Evolutionary conservation across 805 yeast genomes (phyloP).

Genomic region (Wickerhamiella occidentalis): DNA sequence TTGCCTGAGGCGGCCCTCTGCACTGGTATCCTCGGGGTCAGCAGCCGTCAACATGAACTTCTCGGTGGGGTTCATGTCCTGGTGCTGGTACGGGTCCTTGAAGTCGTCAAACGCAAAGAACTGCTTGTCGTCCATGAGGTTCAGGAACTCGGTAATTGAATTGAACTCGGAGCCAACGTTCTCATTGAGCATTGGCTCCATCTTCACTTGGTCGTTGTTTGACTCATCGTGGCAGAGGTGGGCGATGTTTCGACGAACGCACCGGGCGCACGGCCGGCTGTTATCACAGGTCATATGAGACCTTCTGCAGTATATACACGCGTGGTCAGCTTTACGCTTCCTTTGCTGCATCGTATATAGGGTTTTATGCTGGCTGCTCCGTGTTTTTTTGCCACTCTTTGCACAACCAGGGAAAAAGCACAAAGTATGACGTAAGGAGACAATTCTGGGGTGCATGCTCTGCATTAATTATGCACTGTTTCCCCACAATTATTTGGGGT

Average conservation of each 20-base stretch:
- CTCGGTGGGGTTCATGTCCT: constrained; percentile 65
- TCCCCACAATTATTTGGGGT: constrained; percentile 1
- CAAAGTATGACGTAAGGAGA: not conserved
- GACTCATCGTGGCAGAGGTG: constrained; percentile 77
- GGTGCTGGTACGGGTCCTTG: not conserved
- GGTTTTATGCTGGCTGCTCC: too few species aligned
- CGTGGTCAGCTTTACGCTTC: constrained; percentile 30
- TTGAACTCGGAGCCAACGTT: constrained; percentile 89
- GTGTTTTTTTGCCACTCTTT: not conserved
- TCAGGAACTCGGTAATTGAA: constrained; percentile 74
- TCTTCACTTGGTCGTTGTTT: constrained; percentile 41
- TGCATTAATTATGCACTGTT: not conserved
- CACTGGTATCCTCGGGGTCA: constrained; percentile 88
- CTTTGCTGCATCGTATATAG: constrained; percentile 2
- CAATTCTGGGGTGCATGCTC: constrained; percentile 7
- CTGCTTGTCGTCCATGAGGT: constrained; percentile 61
- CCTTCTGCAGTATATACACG: constrained; percentile 85
- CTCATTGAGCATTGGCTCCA: constrained; percentile 40
- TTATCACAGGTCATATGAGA: constrained; percentile 90
- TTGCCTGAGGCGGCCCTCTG: constrained; percentile 84
- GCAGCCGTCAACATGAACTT: constrained; percentile 93
- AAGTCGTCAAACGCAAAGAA: constrained; percentile 1
- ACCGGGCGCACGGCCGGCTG: constrained; percentile 64
- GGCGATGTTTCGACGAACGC: constrained; percentile 77
- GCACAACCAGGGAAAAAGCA: not conserved